Evolutionary conservation across 1,284 basidiomycete genomes (phyloP).

Genomic region (Somion occarium): DNA sequence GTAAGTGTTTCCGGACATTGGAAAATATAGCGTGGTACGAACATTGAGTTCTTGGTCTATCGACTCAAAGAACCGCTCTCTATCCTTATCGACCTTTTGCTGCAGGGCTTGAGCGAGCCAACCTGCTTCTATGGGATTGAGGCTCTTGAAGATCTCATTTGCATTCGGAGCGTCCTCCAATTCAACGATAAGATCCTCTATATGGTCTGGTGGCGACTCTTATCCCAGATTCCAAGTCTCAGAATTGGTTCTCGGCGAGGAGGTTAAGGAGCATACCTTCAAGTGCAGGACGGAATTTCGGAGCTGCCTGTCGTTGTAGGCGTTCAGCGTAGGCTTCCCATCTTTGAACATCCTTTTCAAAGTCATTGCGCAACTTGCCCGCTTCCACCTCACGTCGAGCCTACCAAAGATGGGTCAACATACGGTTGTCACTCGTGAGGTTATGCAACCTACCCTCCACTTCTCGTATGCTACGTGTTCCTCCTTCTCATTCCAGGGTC

Average conservation of each 20-base stretch:
- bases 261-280: slow-evolving; percentile 42
- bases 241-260: not conserved
- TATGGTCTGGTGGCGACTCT: slow-evolving; percentile 51
- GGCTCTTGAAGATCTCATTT: slow-evolving; percentile 32
- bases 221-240: not conserved
- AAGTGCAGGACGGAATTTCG: slow-evolving; percentile 32
- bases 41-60: slow-evolving; percentile 72
- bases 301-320: slow-evolving; percentile 48
- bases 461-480: slow-evolving; percentile 55
- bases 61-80: slow-evolving; percentile 47
- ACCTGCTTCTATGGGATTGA: slow-evolving; percentile 46
- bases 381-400: slow-evolving; percentile 49
- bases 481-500: slow-evolving; percentile 67
- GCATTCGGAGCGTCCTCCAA: slow-evolving; percentile 48
- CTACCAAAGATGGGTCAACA: slow-evolving; percentile 26
- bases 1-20: not conserved
- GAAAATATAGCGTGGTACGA: slow-evolving; percentile 20
- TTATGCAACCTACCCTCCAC: slow-evolving; percentile 59
- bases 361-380: slow-evolving; percentile 44
- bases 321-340: slow-evolving; percentile 52
- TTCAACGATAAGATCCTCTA: slow-evolving; percentile 64
- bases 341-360: slow-evolving; percentile 46
- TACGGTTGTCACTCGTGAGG: slow-evolving; percentile 4
- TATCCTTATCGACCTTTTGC: slow-evolving; percentile 45
- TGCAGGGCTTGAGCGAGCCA: slow-evolving; percentile 60